These are phyloP conservation scores for Hymenotorrendiella dingleyae DNA, from an alignment of 2,329 filamentous ascomycete species.

Conservation along the genomic window DNA sequence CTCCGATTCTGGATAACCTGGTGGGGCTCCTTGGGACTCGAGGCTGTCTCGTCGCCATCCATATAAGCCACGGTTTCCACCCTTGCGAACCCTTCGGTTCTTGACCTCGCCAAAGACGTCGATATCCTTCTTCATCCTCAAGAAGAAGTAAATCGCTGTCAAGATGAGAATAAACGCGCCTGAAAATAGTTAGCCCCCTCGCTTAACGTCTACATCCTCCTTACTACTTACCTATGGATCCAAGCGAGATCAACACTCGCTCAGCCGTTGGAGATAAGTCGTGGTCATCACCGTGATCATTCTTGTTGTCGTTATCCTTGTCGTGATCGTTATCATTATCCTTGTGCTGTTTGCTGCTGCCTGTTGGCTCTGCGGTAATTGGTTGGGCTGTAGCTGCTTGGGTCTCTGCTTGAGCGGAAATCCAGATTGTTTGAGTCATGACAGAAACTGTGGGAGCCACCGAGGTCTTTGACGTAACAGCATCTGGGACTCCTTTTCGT, in stretches of 20 bases:
- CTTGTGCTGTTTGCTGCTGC: no score
- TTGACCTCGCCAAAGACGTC: slow-evolving; percentile 14
- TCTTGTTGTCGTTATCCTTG: slow-evolving; percentile 2
- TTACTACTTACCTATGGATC: slow-evolving; percentile 24
- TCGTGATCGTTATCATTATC: not conserved
- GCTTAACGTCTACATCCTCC: not conserved
- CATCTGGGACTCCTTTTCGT: no score
- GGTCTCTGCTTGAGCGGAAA: no score
- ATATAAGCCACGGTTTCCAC: slow-evolving; percentile 22
- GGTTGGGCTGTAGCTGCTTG: no score
- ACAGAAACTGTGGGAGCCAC: no score
- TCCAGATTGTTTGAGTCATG: no score
- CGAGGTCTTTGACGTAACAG: no score
- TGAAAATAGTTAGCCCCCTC: slow-evolving; percentile 7
- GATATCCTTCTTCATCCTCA: slow-evolving; percentile 20
- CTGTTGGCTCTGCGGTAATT: slow-evolving; percentile 5
- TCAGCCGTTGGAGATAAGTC: slow-evolving; percentile 20
- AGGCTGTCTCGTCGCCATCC: slow-evolving; percentile 20
- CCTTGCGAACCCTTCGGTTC: slow-evolving; percentile 17
- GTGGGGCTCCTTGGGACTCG: slow-evolving; percentile 15
- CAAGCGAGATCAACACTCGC: slow-evolving; percentile 25
- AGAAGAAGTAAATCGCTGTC: slow-evolving; percentile 22
- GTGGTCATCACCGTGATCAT: slow-evolving; percentile 4
- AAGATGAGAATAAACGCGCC: slow-evolving; percentile 27
- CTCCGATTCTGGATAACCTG: slow-evolving; percentile 15